A percentile compares a stretch with the other conserved stretches of the same genome.
Conservation (phyloP, 176 grass and related monocot genomes). For the Phoenix dactylifera region DNA sequence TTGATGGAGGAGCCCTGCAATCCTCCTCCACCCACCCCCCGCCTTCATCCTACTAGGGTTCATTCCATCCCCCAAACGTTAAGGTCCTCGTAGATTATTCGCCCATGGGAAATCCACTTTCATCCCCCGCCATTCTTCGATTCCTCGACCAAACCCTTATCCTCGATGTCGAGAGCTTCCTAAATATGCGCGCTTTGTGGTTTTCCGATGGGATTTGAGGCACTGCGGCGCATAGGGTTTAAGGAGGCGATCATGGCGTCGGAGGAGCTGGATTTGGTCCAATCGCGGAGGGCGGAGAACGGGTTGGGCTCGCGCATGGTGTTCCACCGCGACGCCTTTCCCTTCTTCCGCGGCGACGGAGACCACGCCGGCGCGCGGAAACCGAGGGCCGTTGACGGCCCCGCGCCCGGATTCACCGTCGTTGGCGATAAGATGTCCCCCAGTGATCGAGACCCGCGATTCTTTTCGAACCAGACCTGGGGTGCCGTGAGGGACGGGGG, state of each 20-base stretch:
- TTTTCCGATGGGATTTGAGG: background rate
- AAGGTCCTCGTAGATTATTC: no score
- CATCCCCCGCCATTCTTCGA: no score
- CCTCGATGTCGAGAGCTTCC: background rate
- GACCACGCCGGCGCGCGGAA: background rate
- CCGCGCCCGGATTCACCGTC: slow-evolving; percentile 2
- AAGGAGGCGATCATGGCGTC: background rate
- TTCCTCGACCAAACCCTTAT: background rate
- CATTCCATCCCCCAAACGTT: no score
- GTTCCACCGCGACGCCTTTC: slow-evolving; percentile 14
- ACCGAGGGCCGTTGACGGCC: no score
- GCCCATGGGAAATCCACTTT: no score
- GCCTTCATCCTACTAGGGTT: no score
- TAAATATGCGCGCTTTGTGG: background rate
- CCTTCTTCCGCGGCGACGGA: background rate
- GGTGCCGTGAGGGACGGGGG: slow-evolving; percentile 2
- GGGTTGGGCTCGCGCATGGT: slow-evolving; percentile 1
- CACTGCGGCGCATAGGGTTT: background rate
- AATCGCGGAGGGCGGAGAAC: background rate
- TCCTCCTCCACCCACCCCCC: no score
- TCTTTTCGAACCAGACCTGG: slow-evolving; percentile 16
- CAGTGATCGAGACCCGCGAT: slow-evolving; percentile 12
- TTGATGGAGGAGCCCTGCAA: no score
- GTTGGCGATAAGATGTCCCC: slow-evolving; percentile 23
- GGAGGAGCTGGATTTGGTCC: background rate